Evolutionary conservation across 1,139 yeast genomes (phyloP).

Genomic region (Eremothecium sinecaudum): DNA sequence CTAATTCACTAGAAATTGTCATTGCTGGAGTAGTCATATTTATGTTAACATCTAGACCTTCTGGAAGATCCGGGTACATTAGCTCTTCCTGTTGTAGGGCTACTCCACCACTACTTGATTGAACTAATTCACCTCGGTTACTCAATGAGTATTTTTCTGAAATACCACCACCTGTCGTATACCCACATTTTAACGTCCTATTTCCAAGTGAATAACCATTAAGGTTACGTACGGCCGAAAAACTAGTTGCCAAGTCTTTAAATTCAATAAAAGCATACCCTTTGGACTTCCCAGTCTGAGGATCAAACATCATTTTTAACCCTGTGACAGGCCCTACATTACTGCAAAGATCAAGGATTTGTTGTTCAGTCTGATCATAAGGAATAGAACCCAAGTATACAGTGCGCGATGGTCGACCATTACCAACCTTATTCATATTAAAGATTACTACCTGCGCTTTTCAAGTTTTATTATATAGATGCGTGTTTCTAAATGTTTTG

Average conservation of each 20-base stretch:
- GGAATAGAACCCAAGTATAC: conserved; percentile 62
- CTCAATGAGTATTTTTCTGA: conserved; percentile 6
- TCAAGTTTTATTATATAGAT: too few species aligned
- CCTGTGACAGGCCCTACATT: conserved; percentile 72
- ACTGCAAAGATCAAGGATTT: conserved; percentile 42
- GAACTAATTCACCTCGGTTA: conserved; percentile 13
- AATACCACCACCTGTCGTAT: conserved; percentile 34
- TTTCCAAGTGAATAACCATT: conserved; percentile 72
- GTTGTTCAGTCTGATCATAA: conserved; percentile 80
- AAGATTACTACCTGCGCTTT: too few species aligned
- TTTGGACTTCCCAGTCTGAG: conserved; percentile 80
- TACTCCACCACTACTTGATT: conserved; percentile 9
- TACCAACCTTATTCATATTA: conserved; percentile 4
- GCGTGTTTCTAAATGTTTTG: too few species aligned
- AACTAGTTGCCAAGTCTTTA: conserved; percentile 68
- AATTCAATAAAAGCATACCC: conserved; percentile 87
- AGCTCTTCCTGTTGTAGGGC: conserved; percentile 15
- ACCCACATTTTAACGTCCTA: conserved; percentile 64
- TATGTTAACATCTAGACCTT: conserved; percentile 49
- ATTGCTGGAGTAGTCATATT: conserved; percentile 49
- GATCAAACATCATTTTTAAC: conserved; percentile 72
- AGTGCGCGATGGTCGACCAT: conserved; percentile 33
- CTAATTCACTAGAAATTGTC: conserved; percentile 50
- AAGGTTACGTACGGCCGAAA: conserved; percentile 82
- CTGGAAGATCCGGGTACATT: conserved; percentile 37